Conservation (phyloP, 2,329 filamentous ascomycete species). For the Monosporascus sp. region DNA sequence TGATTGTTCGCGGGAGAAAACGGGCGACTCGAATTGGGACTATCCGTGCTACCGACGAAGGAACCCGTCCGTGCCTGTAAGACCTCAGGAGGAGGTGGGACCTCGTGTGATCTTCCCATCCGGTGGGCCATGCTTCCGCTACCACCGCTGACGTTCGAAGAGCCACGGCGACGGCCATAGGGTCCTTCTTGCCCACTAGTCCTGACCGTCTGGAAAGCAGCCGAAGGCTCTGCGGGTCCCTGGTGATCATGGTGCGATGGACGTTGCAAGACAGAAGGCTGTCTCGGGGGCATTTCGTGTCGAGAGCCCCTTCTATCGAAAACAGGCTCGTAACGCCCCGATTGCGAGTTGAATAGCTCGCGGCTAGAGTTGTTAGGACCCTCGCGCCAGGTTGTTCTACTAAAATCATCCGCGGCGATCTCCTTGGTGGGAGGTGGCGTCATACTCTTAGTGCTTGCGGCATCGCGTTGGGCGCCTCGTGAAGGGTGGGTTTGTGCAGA, state of each 20-base stretch:
- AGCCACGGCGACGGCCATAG: conserved; percentile 74
- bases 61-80: conserved; percentile 43
- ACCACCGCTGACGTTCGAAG: conserved; percentile 85
- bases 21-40: conserved; percentile 42
- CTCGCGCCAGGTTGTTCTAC: conserved; percentile 75
- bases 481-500: conserved; percentile 28
- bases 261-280: conserved; percentile 76
- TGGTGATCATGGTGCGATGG: conserved; percentile 55
- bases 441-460: conserved; percentile 48
- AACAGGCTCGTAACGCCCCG: conserved; percentile 86
- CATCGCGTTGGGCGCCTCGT: conserved; percentile 51
- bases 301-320: conserved; percentile 70
- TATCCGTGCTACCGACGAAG: conserved; percentile 44
- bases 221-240: conserved; percentile 74
- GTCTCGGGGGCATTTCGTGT: conserved; percentile 61
- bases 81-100: conserved; percentile 38
- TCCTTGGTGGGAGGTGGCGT: conserved; percentile 60
- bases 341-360: conserved; percentile 93
- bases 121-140: conserved; percentile 67
- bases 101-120: conserved; percentile 38
- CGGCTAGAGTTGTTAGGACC: conserved; percentile 55
- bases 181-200: conserved; percentile 59
- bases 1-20: conserved; percentile 29
- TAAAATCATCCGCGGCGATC: conserved; percentile 92
- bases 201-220: conserved; percentile 78